Conservation (phyloP, 202 grass and related monocot genomes). For the Bolboschoenoplectus hybrid region DNA sequence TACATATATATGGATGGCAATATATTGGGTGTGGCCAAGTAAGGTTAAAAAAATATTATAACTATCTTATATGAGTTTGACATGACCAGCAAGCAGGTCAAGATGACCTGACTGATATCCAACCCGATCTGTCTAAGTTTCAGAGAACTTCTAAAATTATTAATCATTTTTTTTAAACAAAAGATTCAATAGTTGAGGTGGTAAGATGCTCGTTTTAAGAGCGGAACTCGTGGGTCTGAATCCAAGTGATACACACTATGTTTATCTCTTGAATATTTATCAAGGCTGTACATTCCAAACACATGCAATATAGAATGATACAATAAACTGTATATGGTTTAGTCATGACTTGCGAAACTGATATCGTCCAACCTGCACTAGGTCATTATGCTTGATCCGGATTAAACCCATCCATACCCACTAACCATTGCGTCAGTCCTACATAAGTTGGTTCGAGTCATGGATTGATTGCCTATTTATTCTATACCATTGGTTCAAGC, state of each 20-base stretch:
- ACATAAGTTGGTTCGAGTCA: background rate
- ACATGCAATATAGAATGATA: background rate
- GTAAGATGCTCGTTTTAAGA: background rate
- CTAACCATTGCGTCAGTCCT: constrained; percentile 4
- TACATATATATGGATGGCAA: background rate
- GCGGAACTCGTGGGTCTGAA: background rate
- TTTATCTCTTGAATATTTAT: background rate
- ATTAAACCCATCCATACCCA: background rate
- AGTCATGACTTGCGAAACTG: background rate
- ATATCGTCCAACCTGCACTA: background rate
- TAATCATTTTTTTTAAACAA: background rate
- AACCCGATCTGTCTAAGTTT: too few species aligned
- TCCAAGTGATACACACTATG: background rate
- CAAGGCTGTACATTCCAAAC: constrained; percentile 1
- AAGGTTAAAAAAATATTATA: background rate
- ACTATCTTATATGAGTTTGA: background rate
- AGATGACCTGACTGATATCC: background rate
- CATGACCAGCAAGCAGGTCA: background rate
- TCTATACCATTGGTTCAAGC: background rate
- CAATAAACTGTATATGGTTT: background rate
- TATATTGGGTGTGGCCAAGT: background rate
- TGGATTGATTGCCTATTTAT: background rate
- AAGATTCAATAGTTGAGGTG: background rate
- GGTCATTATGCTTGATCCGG: background rate
- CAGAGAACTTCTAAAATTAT: background rate